phyloP scores from a whole-genome alignment of 2,329 filamentous ascomycete genomes.

The Penicillium griseofulvum region DNA sequence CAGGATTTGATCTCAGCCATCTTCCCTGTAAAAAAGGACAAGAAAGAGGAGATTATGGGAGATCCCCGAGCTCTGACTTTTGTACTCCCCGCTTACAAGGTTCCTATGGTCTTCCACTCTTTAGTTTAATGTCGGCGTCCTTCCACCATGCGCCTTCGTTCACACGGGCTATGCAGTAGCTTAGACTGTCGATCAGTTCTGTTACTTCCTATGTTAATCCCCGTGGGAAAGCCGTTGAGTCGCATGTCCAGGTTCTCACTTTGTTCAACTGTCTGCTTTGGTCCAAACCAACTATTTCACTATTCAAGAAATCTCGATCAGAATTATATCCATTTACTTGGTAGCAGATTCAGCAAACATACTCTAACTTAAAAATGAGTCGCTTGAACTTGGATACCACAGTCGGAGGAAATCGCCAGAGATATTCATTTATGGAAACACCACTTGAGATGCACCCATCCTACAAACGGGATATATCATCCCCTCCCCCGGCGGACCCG shows the following conservation, averaged over 20 bases:
- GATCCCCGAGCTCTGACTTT: conserved; percentile 16
- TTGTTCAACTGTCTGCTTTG: not conserved
- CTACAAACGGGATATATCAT: not conserved
- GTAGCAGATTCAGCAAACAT: not conserved
- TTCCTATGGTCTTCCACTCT: not conserved
- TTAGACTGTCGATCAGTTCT: not conserved
- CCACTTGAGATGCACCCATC: conserved; percentile 19
- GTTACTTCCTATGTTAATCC: not conserved
- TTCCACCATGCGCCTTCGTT: conserved; percentile 11
- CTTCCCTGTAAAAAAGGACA: not conserved
- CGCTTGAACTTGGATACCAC: conserved; percentile 19
- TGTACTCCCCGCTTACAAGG: conserved; percentile 5
- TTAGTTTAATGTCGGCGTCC: conserved; percentile 9
- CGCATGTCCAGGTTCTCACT: not conserved
- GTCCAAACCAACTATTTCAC: not conserved
- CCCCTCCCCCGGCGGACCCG: not conserved
- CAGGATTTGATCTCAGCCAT: conserved; percentile 3
- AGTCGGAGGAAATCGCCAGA: conserved; percentile 6
- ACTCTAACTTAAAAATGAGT: conserved; percentile 13
- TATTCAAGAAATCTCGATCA: not conserved
- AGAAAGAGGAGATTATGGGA: not conserved
- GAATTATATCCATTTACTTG: not conserved
- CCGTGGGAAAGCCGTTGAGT: conserved; percentile 1
- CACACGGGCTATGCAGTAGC: not conserved
- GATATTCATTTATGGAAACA: conserved; percentile 26